Percentiles rank a stretch among this genome's conserved stretches.
These are phyloP conservation scores for Penicillium sp. DNA, from an alignment of 2,329 filamentous ascomycete genomes.

Conservation along the genomic window DNA sequence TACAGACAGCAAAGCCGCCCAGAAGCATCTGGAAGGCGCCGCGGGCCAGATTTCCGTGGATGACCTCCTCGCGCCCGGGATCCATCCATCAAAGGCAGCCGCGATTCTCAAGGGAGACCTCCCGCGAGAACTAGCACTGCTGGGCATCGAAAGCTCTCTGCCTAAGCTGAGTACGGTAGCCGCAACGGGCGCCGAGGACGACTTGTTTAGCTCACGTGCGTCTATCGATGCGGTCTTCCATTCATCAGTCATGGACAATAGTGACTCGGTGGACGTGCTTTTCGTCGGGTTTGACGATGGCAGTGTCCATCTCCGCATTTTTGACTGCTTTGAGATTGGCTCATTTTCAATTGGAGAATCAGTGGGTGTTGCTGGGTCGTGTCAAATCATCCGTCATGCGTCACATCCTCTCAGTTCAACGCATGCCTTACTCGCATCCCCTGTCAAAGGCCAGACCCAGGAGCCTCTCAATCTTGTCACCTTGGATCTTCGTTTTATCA, in stretches of 20 bases:
- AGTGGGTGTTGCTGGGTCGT: constrained; percentile 40
- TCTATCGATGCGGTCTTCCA: constrained; percentile 73
- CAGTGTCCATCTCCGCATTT: constrained; percentile 75
- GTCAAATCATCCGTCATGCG: constrained; percentile 62
- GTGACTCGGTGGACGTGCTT: constrained; percentile 78
- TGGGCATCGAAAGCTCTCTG: constrained; percentile 75
- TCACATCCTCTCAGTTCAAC: constrained; percentile 76
- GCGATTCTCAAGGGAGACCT: constrained; percentile 58
- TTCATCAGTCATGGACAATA: constrained; percentile 63
- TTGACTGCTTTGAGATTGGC: constrained; percentile 82
- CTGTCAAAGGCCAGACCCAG: constrained; percentile 42
- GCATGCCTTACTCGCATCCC: constrained; percentile 67
- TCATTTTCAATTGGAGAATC: constrained; percentile 49
- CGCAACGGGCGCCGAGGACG: constrained; percentile 64
- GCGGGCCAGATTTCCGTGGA: constrained; percentile 45
- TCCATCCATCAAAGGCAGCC: constrained; percentile 41
- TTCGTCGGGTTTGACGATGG: constrained; percentile 73
- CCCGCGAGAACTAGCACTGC: constrained; percentile 71
- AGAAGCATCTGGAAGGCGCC: constrained; percentile 45
- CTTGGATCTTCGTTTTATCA: constrained; percentile 81
- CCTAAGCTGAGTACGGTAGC: constrained; percentile 76
- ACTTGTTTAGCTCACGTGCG: constrained; percentile 69
- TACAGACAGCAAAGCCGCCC: constrained; percentile 52
- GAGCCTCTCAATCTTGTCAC: constrained; percentile 65
- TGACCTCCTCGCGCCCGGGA: constrained; percentile 46